These are phyloP conservation scores for Salix brachista DNA, from an alignment of 345 rosid genomes.

Conservation along the genomic window DNA sequence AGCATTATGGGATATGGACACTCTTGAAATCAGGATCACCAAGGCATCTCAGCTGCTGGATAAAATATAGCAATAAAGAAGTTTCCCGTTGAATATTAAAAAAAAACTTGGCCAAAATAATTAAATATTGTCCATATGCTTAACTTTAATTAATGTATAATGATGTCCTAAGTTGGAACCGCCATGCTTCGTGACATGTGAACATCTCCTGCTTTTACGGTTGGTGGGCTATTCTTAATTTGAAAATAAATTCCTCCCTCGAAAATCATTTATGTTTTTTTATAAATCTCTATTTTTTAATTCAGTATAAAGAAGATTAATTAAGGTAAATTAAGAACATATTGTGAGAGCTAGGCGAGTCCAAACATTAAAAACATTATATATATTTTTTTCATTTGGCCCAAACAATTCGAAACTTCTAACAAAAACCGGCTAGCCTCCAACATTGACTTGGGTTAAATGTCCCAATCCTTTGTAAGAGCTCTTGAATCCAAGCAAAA, in stretches of 20 bases:
- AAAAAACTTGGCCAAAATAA: background rate
- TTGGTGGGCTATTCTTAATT: slow-evolving; percentile 20
- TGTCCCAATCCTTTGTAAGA: too few relatives aligned
- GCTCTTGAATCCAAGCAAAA: too few relatives aligned
- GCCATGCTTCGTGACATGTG: slow-evolving; percentile 36
- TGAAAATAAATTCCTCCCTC: background rate
- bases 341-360: too few relatives aligned
- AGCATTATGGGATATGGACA: slow-evolving; percentile 9
- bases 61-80: background rate
- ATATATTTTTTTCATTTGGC: too few relatives aligned
- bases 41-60: slow-evolving; percentile 17
- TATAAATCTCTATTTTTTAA: background rate
- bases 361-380: too few relatives aligned
- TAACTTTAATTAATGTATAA: slow-evolving; percentile 37
- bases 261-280: background rate
- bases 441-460: too few relatives aligned
- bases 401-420: too few relatives aligned
- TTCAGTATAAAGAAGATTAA: too few relatives aligned
- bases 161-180: slow-evolving; percentile 35
- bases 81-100: background rate
- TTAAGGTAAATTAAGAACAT: too few relatives aligned
- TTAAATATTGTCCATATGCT: slow-evolving; percentile 14
- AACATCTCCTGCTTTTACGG: slow-evolving; percentile 56
- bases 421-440: too few relatives aligned
- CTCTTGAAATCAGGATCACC: slow-evolving; percentile 34